These are phyloP conservation scores for Candida saitoana DNA, from an alignment of 805 yeast species.

Conservation along the genomic window DNA sequence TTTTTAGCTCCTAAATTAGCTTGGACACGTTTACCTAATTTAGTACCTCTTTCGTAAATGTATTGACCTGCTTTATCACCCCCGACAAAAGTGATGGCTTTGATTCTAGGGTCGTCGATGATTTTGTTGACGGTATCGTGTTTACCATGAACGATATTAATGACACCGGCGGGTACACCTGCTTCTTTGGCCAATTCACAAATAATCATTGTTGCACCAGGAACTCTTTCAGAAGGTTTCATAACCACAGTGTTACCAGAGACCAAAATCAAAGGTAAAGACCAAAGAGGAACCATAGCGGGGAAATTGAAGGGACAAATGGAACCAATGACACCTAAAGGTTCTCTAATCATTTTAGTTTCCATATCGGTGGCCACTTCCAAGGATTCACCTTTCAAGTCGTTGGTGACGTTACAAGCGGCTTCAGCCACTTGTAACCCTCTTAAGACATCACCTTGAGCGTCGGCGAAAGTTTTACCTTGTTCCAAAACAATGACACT, in stretches of 20 bases:
- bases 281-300: slow-evolving; percentile 76
- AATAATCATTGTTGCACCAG: slow-evolving; percentile 74
- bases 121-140: slow-evolving; percentile 69
- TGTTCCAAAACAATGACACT: slow-evolving; percentile 46
- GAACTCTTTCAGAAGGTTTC: slow-evolving; percentile 67
- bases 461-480: slow-evolving; percentile 73
- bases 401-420: slow-evolving; percentile 61
- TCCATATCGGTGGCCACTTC: slow-evolving; percentile 75
- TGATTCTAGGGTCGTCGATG: slow-evolving; percentile 67
- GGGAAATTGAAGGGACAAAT: slow-evolving; percentile 83
- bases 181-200: slow-evolving; percentile 71
- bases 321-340: slow-evolving; percentile 72
- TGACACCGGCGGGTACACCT: slow-evolving; percentile 71
- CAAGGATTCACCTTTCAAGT: slow-evolving; percentile 57
- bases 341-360: slow-evolving; percentile 70
- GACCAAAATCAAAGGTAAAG: slow-evolving; percentile 56
- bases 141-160: slow-evolving; percentile 70
- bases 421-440: slow-evolving; percentile 80
- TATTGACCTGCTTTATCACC: slow-evolving; percentile 76
- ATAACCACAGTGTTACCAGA: slow-evolving; percentile 70
- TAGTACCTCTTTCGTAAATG: slow-evolving; percentile 61
- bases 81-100: slow-evolving; percentile 76
- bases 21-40: slow-evolving; percentile 71
- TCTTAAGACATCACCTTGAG: slow-evolving; percentile 67
- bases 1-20: slow-evolving; percentile 78